These are phyloP conservation scores for Sanguinoderma infundibulare DNA, from an alignment of 1,284 basidiomycete species.

Conservation along the genomic window DNA sequence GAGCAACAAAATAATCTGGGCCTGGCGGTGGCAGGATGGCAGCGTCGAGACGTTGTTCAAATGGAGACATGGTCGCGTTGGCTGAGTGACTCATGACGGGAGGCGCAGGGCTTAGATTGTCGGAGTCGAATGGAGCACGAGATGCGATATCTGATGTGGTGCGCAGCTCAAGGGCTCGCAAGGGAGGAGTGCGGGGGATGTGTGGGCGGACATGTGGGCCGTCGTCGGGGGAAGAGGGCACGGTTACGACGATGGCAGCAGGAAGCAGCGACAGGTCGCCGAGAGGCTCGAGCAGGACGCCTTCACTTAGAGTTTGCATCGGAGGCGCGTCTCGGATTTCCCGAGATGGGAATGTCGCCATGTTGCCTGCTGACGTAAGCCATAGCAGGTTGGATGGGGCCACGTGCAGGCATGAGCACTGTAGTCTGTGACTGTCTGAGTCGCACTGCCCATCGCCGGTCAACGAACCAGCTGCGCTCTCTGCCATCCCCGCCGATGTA, in stretches of 20 bases:
- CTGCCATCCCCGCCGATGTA: slow-evolving; percentile 41
- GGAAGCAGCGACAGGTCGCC: slow-evolving; percentile 1
- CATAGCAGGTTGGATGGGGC: slow-evolving; percentile 3
- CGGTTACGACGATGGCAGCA: slow-evolving; percentile 30
- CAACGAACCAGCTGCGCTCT: slow-evolving; percentile 14
- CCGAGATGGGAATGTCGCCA: slow-evolving; percentile 6
- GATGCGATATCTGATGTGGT: slow-evolving; percentile 20
- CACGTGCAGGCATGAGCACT: slow-evolving; percentile 25
- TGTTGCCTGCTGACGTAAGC: slow-evolving; percentile 26
- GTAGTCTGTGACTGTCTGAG: too few relatives aligned
- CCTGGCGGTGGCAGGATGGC: slow-evolving; percentile 62
- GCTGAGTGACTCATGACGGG: slow-evolving; percentile 1
- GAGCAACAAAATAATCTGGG: slow-evolving; percentile 60
- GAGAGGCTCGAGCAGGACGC: neutral
- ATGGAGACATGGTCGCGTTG: slow-evolving; percentile 26
- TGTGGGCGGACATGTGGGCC: slow-evolving; percentile 5
- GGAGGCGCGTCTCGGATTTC: slow-evolving; percentile 2
- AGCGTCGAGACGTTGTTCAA: slow-evolving; percentile 44
- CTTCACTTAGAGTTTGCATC: slow-evolving; percentile 19
- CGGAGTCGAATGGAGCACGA: slow-evolving; percentile 4
- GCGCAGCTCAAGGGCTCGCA: slow-evolving; percentile 2
- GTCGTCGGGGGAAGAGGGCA: slow-evolving; percentile 33
- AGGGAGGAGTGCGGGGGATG: slow-evolving; percentile 6
- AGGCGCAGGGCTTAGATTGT: slow-evolving; percentile 7
- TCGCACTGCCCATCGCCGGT: too few relatives aligned